These are phyloP conservation scores for Globisporangium echinulatum DNA, from an alignment of 352 stramenopile species.

Conservation along the genomic window DNA sequence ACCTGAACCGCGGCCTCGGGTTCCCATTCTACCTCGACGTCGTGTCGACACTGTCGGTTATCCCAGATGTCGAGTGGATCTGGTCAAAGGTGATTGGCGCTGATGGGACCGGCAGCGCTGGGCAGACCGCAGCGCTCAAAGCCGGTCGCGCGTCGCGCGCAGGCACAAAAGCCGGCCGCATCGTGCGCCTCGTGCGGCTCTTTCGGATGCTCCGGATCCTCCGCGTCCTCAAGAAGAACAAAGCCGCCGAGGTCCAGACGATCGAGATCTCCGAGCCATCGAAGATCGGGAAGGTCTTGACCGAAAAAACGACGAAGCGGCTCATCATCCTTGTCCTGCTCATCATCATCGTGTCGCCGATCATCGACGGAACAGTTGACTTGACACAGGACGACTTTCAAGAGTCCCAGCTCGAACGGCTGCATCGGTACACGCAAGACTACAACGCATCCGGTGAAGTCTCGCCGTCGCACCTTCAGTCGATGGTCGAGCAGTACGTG, in stretches of 20 bases:
- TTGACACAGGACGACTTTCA: constrained; percentile 75
- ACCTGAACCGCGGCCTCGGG: constrained; percentile 64
- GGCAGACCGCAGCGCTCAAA: constrained; percentile 65
- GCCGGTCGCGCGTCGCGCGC: constrained; percentile 81
- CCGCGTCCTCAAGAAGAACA: constrained; percentile 77
- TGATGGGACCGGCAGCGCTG: constrained; percentile 15
- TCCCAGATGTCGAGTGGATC: constrained; percentile 88
- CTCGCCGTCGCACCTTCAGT: constrained; percentile 35
- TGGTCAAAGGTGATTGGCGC: constrained; percentile 54
- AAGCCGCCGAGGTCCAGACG: constrained; percentile 42
- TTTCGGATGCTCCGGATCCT: constrained; percentile 89
- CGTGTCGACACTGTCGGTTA: constrained; percentile 90
- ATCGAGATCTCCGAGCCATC: constrained; percentile 81
- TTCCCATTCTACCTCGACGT: constrained; percentile 93
- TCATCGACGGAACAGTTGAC: constrained; percentile 73
- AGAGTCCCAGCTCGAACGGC: constrained; percentile 57
- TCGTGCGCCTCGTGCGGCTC: constrained; percentile 89
- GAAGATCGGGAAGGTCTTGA: constrained; percentile 93
- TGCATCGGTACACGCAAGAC: constrained; percentile 79
- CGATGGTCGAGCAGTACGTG: constrained; percentile 65
- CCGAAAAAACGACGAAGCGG: constrained; percentile 90
- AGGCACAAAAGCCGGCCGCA: constrained; percentile 84
- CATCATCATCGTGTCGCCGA: constrained; percentile 82
- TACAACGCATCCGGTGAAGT: constrained; percentile 68
- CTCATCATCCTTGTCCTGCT: constrained; percentile 89